Evolutionary conservation across 805 yeast species (phyloP), one percentile per base, ranked within the genome.

Genomic region (Maudiozyma bulderi): DNA sequence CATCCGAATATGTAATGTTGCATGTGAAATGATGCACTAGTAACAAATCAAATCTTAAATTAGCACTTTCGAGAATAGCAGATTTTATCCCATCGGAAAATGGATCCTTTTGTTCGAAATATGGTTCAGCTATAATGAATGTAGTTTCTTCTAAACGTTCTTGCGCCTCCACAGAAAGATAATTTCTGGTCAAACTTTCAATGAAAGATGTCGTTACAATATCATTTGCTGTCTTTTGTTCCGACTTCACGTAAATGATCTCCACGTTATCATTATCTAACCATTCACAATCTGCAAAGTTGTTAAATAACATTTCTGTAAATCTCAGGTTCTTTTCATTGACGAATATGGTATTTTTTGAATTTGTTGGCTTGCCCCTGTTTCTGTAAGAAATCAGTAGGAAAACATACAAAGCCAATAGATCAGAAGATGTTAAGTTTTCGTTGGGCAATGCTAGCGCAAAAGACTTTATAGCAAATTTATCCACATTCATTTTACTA

Each of bases 401-500:
- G 26, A 61, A 48, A 6, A 59, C 13, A 45, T 60, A 60, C 13
- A 64, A 40, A 7, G 65, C 58, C 35, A 63, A 50, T 41, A 57
- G 55, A 45, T 64, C 68, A 1, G 68, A 63, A 8, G 61, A 54
- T 2, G 59, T 49, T 43, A 63, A 40, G 35, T 53, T 57, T 9
- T 61, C 55, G 44, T 53, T 59, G 7, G 66, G 60, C 8, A 63
- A 45, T 8, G 60, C 46, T 34, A 62, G 45, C 47, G 54, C 44
- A 38, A 59, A 54, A 9, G 48, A 42, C 39, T 54, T 62, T 28
- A 48, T 54, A 26, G 53, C 57, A 40, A 54, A 59, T 38, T 59
- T 56, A 40, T 57, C 60, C 3, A 51, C 53, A 34, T 53, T 51
- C 8, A 57, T 43, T 42, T 58, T 52, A 40, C 54, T 59, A 40